Evolutionary conservation across 345 rosid genomes (phyloP).

Genomic region (Pugionium dolabratum): DNA sequence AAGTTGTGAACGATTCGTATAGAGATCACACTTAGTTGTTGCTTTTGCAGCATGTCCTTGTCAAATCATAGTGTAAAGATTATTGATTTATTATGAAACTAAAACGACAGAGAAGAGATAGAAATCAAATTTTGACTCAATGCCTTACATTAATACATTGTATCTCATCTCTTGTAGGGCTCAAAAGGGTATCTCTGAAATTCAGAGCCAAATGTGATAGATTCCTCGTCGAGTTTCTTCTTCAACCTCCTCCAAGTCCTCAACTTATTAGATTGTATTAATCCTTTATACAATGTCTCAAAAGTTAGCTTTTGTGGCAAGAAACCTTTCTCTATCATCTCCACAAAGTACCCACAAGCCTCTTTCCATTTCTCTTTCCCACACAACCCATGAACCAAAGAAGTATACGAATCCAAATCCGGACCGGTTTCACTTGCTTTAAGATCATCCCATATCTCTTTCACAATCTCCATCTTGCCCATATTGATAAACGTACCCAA

Average conservation of each 20-base stretch:
- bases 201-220: conserved; percentile 70
- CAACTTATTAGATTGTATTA: conserved; percentile 83
- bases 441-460: conserved; percentile 77
- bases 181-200: conserved; percentile 65
- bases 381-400: conserved; percentile 69
- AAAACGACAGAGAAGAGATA: too few relatives aligned
- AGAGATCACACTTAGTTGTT: too few relatives aligned
- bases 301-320: conserved; percentile 89
- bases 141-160: too few relatives aligned
- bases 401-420: conserved; percentile 81
- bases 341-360: conserved; percentile 75
- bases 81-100: too few relatives aligned
- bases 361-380: conserved; percentile 67
- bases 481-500: conserved; percentile 61
- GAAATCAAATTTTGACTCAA: too few relatives aligned
- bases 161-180: conserved; percentile 59
- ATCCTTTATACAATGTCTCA: conserved; percentile 73
- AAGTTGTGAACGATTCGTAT: too few relatives aligned
- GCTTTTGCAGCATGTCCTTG: too few relatives aligned
- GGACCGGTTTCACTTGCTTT: conserved; percentile 52
- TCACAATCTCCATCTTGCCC: conserved; percentile 53
- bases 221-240: conserved; percentile 82
- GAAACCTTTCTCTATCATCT: conserved; percentile 87
- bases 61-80: too few relatives aligned
- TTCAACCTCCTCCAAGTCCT: conserved; percentile 93